Conservation (phyloP, 306 rosid genomes). For the Quercus robur region DNA sequence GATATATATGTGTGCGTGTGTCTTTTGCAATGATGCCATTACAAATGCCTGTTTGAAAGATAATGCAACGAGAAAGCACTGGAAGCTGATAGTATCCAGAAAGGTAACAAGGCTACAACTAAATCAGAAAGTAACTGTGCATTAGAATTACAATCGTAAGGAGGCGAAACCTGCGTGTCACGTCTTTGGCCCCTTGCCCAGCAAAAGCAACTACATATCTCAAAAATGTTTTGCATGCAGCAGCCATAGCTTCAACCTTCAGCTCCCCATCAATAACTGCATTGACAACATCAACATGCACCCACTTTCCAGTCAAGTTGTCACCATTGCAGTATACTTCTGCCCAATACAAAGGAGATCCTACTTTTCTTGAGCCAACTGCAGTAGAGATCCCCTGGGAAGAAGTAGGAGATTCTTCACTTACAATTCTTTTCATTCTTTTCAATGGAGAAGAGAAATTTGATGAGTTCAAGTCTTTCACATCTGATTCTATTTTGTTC, state of each 20-base stretch:
- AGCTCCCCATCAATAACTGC: constrained; percentile 79
- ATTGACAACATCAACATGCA: constrained; percentile 84
- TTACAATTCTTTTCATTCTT: constrained; percentile 46
- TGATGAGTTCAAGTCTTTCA: constrained; percentile 15
- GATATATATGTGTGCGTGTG: neutral
- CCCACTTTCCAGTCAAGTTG: constrained; percentile 94
- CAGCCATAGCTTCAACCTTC: constrained; percentile 80
- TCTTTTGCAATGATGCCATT: neutral
- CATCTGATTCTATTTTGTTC: constrained; percentile 34
- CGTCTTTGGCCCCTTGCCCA: constrained; percentile 95
- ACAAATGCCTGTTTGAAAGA: neutral
- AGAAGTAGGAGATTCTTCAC: constrained; percentile 47
- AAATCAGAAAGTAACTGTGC: neutral
- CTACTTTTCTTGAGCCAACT: constrained; percentile 75
- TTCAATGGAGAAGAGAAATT: constrained; percentile 34
- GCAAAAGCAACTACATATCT: constrained; percentile 94
- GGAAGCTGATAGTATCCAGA: constrained; percentile 5
- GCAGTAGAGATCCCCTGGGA: constrained; percentile 68
- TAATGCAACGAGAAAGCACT: neutral
- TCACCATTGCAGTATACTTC: constrained; percentile 87
- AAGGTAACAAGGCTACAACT: constrained; percentile 10
- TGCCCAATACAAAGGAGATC: constrained; percentile 92
- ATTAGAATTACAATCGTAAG: constrained; percentile 13
- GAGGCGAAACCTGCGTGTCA: constrained; percentile 81
- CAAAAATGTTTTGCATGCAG: constrained; percentile 80